Base-by-base conservation (phyloP, 1,284 basidiomycete genomes). In the Sporisorium scitamineum region DNA sequence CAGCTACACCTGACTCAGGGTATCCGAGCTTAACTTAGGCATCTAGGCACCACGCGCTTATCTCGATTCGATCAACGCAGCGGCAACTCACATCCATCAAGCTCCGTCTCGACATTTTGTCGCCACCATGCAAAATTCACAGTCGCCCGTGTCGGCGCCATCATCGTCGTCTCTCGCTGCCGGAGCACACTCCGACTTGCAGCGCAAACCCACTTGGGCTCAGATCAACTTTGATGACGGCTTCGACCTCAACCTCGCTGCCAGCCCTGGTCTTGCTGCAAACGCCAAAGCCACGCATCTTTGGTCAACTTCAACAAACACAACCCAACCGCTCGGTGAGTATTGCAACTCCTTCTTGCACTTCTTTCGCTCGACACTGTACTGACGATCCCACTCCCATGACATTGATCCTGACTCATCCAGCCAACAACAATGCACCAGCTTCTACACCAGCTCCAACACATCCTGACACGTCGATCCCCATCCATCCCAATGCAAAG, bases 161-260 rank as follows among this genome's bases (percentile, higher is more conserved):
- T 22, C 60, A 9, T 27, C 50, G 8, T 44, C 60, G 18, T 32
- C 47, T 18, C 61, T 58, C n/a, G 32, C 51, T 7, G 34, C 44
- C 56, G 50, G 45, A 11, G 20, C 62, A 20, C 50, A 50, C 9
- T 56, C 59, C 10, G 54, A 61, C 34, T 34, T 65, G 54, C 41
- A 69, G n/a, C 69, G 65, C 58, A 64, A 65, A 50, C 65, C 74
- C 18, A 60, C 74, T n/a, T 76, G 74, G 74, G 51, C 63, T 10
- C 63, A 67, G 24, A 66, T 76, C 74, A 66, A 55, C 56, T 76
- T 76, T 29, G 74, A 70, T 31, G 69, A 69, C 34, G 66, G 62
- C 27, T 76, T 76, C 57, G 66, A 76, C 42, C 74, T 76, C 54
- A 58, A 76, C 41, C 54, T 67, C 16, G 72, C 32, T 24, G 51